phyloP scores from a whole-genome alignment of 2,329 filamentous ascomycete genomes.

The Arachnomyces sp. region DNA sequence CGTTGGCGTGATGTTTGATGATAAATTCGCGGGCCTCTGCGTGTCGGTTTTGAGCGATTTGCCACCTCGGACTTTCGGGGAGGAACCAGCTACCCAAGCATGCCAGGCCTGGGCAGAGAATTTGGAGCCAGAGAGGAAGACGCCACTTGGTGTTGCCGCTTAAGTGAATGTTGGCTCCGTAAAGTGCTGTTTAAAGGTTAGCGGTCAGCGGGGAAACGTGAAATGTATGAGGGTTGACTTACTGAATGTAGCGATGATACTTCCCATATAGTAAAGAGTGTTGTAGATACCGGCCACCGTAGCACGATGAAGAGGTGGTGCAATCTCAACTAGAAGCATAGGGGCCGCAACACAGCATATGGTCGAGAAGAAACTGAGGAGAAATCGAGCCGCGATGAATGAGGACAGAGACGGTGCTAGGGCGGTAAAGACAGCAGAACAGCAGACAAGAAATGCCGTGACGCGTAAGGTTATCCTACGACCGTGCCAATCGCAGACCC shows the following conservation, averaged over 20 bases:
- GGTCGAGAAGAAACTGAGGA: constrained; percentile 25
- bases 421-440: neutral
- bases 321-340: constrained; percentile 54
- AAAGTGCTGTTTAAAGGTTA: too few species aligned
- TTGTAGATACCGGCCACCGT: constrained; percentile 29
- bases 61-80: constrained; percentile 53
- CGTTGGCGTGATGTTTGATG: constrained; percentile 32
- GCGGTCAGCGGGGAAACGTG: too few species aligned
- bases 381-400: constrained; percentile 5
- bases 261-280: constrained; percentile 26
- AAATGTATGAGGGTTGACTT: constrained; percentile 37
- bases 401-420: neutral
- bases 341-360: constrained; percentile 48
- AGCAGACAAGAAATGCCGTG: constrained; percentile 15
- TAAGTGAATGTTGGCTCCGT: constrained; percentile 25
- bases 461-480: constrained; percentile 34
- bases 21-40: constrained; percentile 45
- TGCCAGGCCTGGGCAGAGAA: constrained; percentile 40
- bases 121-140: too few species aligned
- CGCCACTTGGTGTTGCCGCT: too few species aligned
- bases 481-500: constrained; percentile 39
- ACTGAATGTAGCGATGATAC: too few species aligned
- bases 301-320: constrained; percentile 54
- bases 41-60: constrained; percentile 50
- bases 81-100: constrained; percentile 44